Evolutionary conservation across 2,329 filamentous ascomycete species (phyloP), one percentile per base, ranked within the genome.

Genomic region (Aspergillus carbonarius): DNA sequence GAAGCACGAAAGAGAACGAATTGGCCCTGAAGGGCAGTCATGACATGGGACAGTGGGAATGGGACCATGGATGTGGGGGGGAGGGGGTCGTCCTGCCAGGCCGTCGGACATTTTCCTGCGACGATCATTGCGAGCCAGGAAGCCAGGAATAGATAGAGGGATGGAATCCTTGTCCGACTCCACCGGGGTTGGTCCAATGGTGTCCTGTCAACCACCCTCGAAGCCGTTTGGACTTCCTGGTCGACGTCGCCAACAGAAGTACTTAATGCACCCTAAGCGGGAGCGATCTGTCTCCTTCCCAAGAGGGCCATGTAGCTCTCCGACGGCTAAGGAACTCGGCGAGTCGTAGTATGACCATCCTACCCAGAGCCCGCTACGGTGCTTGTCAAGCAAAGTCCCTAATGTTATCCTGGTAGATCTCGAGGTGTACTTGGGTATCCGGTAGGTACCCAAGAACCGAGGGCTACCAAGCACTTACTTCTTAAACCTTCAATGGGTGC

Each of bases 81-180:
- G n/a, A n/a, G 44, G 23, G 30, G 20, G 54, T 23, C 35, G 35
- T 40, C 30, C 42, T 35, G 37, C 49, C 30, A 55, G 39, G 50
- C 42, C 53, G 53, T 60, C 61, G 58, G 63, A 62, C 61, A 61
- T 63, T 63, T 59, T 62, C 56, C 52, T 59, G 49, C 40, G 60
- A 58, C 61, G 64, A 66, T 66, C 61, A 65, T 57, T 62, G 59
- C 57, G 55, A 35, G 49, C 60, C 60, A 57, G 60, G 59, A 61
- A 35, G 49, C 60, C 60, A 57, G 60, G 59, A 61, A 61, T 60
- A 66, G 63, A 62, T 55, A 50, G 44, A 63, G 57, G 53, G 57
- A 50, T 55, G 46, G 54, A 47, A 63, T 63, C 61, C 57, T 57
- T 63, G 54, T 23, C 51, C 20, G 44, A 20, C 44, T 48, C 60